phyloP scores from a whole-genome alignment of 1,284 basidiomycete genomes.

The Gymnopus androsaceus region DNA sequence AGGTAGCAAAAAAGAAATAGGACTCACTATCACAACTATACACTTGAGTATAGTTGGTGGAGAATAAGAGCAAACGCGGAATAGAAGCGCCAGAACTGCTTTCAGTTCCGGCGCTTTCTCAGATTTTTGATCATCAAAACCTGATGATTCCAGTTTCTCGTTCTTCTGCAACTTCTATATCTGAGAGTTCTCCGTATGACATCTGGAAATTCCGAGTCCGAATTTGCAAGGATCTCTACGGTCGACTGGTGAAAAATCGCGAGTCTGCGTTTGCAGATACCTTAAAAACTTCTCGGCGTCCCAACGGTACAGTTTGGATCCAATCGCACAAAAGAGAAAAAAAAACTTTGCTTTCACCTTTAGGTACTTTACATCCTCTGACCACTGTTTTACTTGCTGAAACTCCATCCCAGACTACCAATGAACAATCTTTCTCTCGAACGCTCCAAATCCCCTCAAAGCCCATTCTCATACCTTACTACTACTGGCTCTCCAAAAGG shows the following conservation, averaged over 20 bases:
- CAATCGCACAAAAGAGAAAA: too few relatives aligned
- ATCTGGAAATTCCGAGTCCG: neutral
- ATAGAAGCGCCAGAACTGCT: too few relatives aligned
- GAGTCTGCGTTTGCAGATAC: neutral
- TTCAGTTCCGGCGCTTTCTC: too few relatives aligned
- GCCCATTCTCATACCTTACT: neutral
- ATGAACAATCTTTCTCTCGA: neutral
- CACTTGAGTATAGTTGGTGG: too few relatives aligned
- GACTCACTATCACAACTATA: too few relatives aligned
- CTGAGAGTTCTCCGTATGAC: too few relatives aligned
- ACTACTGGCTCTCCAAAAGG: neutral
- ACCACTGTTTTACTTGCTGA: neutral
- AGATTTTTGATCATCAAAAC: too few relatives aligned
- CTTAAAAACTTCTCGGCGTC: neutral
- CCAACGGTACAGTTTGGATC: neutral
- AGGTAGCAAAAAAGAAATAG: too few relatives aligned
- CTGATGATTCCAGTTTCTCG: too few relatives aligned
- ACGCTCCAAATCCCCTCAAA: neutral
- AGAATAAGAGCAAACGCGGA: too few relatives aligned
- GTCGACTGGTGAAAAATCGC: neutral
- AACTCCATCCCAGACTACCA: neutral
- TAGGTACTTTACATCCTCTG: neutral
- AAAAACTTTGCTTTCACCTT: neutral
- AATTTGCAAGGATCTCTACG: constrained; percentile 1
- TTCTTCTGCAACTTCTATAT: too few relatives aligned